Base-by-base conservation (phyloP, 1,284 basidiomycete genomes). In the Apiotrichum sp. region DNA sequence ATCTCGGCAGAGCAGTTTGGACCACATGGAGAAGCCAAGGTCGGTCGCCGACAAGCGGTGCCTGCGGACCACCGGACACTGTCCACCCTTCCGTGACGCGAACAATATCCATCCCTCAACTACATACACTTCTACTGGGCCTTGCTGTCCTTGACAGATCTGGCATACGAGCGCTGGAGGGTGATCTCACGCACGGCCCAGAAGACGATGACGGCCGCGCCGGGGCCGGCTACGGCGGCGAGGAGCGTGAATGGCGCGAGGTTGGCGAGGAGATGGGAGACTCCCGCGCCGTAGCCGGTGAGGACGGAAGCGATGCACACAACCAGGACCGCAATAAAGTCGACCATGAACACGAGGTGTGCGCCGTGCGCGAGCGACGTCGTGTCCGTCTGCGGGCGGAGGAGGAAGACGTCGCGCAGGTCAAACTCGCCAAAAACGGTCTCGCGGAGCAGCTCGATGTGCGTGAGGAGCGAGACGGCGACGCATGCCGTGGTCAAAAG, bases 171-270 rank as follows among this genome's bases (percentile, higher is more conserved):
- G 39, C 49, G 49, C 39, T 50, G 49, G 35, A 48, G 47, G 16
- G 33, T 29, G 34, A 50, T 35, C 52, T 58, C 56, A 29, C 49
- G 33, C 39, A 47, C 41, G 0, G 56, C 58, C 58, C 58, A 60
- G 36, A 50, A 29, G 39, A 60, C 42, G 31, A 52, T 54, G 42
- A 57, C 31, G 31, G 48, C 55, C 6, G 55, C 55, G 29, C 58
- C 55, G 3, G 58, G 58, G 13, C 58, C 58, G 29, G 52, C 51
- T 2, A 53, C 8, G 9, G 22, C 47, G 6, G 47, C 16, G 13
- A 49, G 34, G 34, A 29, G 33, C 4, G 31, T 22, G 29, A 53
- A 16, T 3, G 45, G 35, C 6, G 51, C 2, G n/a, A 50, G 32
- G 7, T 41, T 34, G 36, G 31, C 16, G 41, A 60, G 13, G 10